Conservation (phyloP, 805 yeast species). For the Pichia insulana region DNA sequence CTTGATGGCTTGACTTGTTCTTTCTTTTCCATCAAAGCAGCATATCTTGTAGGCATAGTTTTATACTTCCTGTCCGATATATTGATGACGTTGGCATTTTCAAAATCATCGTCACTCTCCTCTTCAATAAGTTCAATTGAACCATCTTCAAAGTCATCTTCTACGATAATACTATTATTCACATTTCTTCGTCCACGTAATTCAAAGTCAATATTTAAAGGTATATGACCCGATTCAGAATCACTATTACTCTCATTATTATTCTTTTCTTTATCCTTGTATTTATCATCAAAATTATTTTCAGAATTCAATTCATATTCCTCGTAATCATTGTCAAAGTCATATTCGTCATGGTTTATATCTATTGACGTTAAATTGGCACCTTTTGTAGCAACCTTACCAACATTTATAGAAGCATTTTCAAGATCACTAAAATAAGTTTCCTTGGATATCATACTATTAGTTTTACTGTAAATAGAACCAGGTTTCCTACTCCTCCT, state of each 20-base stretch:
- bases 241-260: background rate
- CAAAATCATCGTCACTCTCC: background rate
- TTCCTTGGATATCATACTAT: slow-evolving; percentile 25
- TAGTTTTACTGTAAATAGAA: slow-evolving; percentile 17
- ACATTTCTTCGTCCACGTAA: slow-evolving; percentile 8
- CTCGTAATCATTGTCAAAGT: slow-evolving; percentile 15
- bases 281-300: background rate
- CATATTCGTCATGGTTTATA: slow-evolving; percentile 21
- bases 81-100: background rate
- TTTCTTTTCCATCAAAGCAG: slow-evolving; percentile 12
- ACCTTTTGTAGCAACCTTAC: slow-evolving; percentile 23
- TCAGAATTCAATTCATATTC: background rate
- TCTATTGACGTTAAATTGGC: slow-evolving; percentile 21
- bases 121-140: slow-evolving; percentile 5
- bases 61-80: slow-evolving; percentile 2
- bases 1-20: slow-evolving; percentile 3
- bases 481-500: slow-evolving; percentile 12
- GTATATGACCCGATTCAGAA: slow-evolving; percentile 3
- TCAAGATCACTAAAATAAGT: slow-evolving; percentile 28
- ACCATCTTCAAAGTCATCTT: slow-evolving; percentile 17
- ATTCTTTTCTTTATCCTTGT: background rate
- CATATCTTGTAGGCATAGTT: slow-evolving; percentile 11
- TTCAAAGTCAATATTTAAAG: slow-evolving; percentile 7
- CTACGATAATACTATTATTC: slow-evolving; percentile 17
- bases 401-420: slow-evolving; percentile 27